Evolutionary conservation across 495 filamentous ascomycete species (phyloP).

Genomic region (Lepidopterella palustris): DNA sequence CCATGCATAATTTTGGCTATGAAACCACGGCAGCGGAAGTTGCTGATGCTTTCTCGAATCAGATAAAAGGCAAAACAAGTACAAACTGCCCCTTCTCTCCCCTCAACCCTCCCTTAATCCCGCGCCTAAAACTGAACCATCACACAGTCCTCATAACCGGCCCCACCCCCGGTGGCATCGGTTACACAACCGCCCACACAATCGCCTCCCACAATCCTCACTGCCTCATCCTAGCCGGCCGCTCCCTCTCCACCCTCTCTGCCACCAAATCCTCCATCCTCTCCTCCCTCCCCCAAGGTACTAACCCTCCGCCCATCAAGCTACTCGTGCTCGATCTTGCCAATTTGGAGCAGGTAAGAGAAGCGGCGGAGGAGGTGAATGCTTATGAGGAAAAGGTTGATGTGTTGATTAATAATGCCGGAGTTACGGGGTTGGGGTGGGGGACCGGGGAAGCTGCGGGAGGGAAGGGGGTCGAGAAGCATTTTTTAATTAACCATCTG

Average conservation of each 20-base stretch:
- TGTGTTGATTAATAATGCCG: constrained; percentile 26
- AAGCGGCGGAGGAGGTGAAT: constrained; percentile 40
- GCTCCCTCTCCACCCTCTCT: constrained; percentile 45
- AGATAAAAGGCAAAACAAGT: not conserved
- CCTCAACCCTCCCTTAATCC: not conserved
- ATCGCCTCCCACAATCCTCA: constrained; percentile 47
- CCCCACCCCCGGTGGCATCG: constrained; percentile 48
- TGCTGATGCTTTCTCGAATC: not conserved
- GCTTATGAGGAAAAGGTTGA: constrained; percentile 27
- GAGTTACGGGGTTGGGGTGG: constrained; percentile 6
- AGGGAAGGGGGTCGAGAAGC: constrained; percentile 47
- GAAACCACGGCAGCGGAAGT: constrained; percentile 15
- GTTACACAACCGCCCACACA: constrained; percentile 44
- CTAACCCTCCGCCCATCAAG: too few relatives aligned
- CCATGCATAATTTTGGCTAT: constrained; percentile 1
- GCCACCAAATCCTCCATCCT: constrained; percentile 39
- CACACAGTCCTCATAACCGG: constrained; percentile 33
- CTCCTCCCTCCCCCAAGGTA: constrained; percentile 28
- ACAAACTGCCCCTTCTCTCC: not conserved
- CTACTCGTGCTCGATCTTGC: constrained; percentile 42
- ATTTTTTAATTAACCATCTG: constrained; percentile 42
- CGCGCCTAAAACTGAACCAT: not conserved
- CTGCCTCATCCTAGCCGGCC: constrained; percentile 49
- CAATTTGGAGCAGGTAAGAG: constrained; percentile 39
- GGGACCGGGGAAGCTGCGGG: not conserved